These are phyloP conservation scores for Fusarium tanahbumbuense DNA, from an alignment of 2,329 filamentous ascomycete species.

Conservation along the genomic window DNA sequence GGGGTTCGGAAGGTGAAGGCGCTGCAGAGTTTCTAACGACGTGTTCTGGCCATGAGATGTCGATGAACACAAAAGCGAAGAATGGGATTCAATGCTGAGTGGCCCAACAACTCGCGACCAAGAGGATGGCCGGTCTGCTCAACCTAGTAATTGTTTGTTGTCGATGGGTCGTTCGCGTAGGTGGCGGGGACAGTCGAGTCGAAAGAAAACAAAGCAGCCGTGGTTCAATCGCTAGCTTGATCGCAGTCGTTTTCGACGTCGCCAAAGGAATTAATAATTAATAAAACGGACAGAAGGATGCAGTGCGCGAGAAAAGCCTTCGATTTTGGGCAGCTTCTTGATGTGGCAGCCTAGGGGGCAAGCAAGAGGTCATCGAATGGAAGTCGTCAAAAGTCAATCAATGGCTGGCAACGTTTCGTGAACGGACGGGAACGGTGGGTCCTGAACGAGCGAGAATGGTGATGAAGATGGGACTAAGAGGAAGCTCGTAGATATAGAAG, in stretches of 20 bases:
- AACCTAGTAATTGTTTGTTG: constrained; percentile 32
- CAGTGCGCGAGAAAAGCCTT: background rate
- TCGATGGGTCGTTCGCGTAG: constrained; percentile 40
- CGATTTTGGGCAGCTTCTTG: background rate
- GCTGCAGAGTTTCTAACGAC: constrained; percentile 37
- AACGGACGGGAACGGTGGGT: constrained; percentile 42
- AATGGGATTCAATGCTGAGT: constrained; percentile 14
- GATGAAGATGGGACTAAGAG: constrained; percentile 14
- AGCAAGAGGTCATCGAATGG: constrained; percentile 25
- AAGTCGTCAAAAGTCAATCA: constrained; percentile 37
- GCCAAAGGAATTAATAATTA: constrained; percentile 41
- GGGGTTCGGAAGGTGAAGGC: constrained; percentile 24
- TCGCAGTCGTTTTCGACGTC: constrained; percentile 33
- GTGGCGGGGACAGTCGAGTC: constrained; percentile 38
- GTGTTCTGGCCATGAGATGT: constrained; percentile 47
- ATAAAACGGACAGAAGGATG: constrained; percentile 20
- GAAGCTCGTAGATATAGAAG: constrained; percentile 17
- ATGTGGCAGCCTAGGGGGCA: constrained; percentile 14
- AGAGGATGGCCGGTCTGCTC: constrained; percentile 6
- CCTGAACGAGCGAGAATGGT: constrained; percentile 30
- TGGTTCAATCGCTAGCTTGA: constrained; percentile 32
- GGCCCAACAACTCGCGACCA: constrained; percentile 15
- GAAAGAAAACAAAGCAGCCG: constrained; percentile 48
- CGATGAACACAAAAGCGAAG: constrained; percentile 1
- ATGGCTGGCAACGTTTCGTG: constrained; percentile 43